Evolutionary conservation across 768 basidiomycete species (phyloP).

Genomic region (Ramaria sp.): DNA sequence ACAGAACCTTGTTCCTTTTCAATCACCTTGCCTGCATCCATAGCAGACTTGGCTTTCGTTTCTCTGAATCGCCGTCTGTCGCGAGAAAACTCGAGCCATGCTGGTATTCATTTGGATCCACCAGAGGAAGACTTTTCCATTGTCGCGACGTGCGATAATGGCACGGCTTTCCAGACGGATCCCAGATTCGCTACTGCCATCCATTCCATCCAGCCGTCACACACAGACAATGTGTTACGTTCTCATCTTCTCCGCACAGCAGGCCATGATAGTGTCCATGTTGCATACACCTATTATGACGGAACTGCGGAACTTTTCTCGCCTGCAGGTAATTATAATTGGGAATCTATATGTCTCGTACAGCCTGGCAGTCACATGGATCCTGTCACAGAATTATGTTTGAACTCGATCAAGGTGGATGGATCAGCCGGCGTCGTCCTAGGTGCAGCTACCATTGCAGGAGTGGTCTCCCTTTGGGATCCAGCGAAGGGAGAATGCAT

Average conservation of each 20-base stretch:
- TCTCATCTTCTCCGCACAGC: constrained; percentile 38
- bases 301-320: constrained; percentile 57
- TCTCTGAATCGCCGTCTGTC: neutral
- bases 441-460: constrained; percentile 51
- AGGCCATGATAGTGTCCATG: constrained; percentile 35
- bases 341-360: constrained; percentile 37
- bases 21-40: constrained; percentile 38
- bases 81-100: neutral
- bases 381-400: constrained; percentile 40
- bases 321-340: constrained; percentile 30
- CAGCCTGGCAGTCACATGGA: constrained; percentile 51
- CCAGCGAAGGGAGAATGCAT: constrained; percentile 53
- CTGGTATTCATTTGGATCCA: no score
- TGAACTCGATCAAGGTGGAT: constrained; percentile 40
- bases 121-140: constrained; percentile 17
- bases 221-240: constrained; percentile 32
- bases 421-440: constrained; percentile 44
- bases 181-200: constrained; percentile 14
- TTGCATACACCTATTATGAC: constrained; percentile 54
- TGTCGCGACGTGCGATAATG: constrained; percentile 41
- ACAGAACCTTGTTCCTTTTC: constrained; percentile 29
- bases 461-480: constrained; percentile 71
- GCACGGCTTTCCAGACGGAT: constrained; percentile 44
- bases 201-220: constrained; percentile 32
- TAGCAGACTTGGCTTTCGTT: constrained; percentile 40